Evolutionary conservation across 352 stramenopile genomes (phyloP), one percentile per base, ranked within the genome.

Genomic region (Phytophthora pseudosyringae): DNA sequence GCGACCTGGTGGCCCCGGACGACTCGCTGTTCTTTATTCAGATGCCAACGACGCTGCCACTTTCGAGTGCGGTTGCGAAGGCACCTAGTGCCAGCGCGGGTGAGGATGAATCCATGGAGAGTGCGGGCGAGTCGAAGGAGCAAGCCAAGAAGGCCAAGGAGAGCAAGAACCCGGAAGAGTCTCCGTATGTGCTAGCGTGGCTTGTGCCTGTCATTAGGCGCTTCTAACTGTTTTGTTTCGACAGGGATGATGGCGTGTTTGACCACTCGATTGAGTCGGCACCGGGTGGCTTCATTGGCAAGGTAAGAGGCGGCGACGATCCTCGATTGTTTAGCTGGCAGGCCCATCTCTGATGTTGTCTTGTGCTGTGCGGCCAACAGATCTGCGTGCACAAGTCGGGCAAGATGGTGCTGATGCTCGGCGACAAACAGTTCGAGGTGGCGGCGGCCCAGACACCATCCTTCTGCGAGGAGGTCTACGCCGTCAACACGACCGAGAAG

Each of bases 371-470:
- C 21, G 8, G 8, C 5, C 13, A 25, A 44, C 49, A 94, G 83
- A 81, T 95, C 28, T 88, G 83, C 32, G 88, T 95, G 59, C 86
- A 89, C 62, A 88, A 88, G 68, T 95, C 88, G 3, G 88, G 88
- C 55, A 94, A 93, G 74, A 88, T 87, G 25, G 83, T 95, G 69
- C 67, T 95, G 1, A 82, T 95, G 75, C 81, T 95, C 31, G 84
- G 86, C 21, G 88, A 93, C 78, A 95, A 94, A 73, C 83, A 88
- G 45, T 95, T 95, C 38, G 84, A 95, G 45, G 82, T 95, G 9
- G 83, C 85, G 26, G 71, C 79, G 5, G 83, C 83, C 32, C 88
- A 93, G 64, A 93, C 88, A 11, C 86, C 88, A 45, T 87, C 85
- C 28, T 93, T 94, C 44, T 92, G 80, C 47, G 88, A 95, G 50